Conservation (phyloP, 2,329 filamentous ascomycete genomes). For the Fusarium caatingaense region DNA sequence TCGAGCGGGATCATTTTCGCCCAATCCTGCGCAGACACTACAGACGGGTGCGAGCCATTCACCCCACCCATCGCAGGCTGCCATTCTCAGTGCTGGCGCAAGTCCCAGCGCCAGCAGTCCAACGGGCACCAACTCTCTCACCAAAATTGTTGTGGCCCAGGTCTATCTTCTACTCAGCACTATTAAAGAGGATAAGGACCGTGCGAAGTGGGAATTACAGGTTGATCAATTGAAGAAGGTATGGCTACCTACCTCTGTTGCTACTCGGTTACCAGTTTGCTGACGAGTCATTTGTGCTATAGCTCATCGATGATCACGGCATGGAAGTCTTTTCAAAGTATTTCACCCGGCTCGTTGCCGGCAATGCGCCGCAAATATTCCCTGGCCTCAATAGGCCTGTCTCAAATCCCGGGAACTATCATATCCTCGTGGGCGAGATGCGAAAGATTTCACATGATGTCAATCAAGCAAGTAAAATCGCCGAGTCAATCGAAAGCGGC, state of each 20-base stretch:
- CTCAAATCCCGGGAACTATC: constrained; percentile 84
- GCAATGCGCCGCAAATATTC: constrained; percentile 93
- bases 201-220: constrained; percentile 91
- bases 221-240: constrained; percentile 93
- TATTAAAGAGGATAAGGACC: constrained; percentile 92
- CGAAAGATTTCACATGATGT: constrained; percentile 84
- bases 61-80: constrained; percentile 67
- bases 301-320: constrained; percentile 97
- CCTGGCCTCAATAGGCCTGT: constrained; percentile 78
- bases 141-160: constrained; percentile 95
- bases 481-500: constrained; percentile 89
- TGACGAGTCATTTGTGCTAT: constrained; percentile 32
- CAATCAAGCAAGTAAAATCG: constrained; percentile 89
- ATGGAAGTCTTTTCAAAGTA: constrained; percentile 99
- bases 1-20: constrained; percentile 73
- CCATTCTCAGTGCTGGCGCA: constrained; percentile 68
- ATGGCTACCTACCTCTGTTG: constrained; percentile 39
- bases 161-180: constrained; percentile 93
- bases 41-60: constrained; percentile 68
- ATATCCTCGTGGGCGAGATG: constrained; percentile 84
- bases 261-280: constrained; percentile 1
- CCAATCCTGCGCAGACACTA: constrained; percentile 68
- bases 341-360: constrained; percentile 90
- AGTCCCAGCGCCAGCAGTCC: constrained; percentile 72
- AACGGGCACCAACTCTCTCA: constrained; percentile 74